Conservation (phyloP, 352 stramenopile species). For the Thraustotheca clavata region DNA sequence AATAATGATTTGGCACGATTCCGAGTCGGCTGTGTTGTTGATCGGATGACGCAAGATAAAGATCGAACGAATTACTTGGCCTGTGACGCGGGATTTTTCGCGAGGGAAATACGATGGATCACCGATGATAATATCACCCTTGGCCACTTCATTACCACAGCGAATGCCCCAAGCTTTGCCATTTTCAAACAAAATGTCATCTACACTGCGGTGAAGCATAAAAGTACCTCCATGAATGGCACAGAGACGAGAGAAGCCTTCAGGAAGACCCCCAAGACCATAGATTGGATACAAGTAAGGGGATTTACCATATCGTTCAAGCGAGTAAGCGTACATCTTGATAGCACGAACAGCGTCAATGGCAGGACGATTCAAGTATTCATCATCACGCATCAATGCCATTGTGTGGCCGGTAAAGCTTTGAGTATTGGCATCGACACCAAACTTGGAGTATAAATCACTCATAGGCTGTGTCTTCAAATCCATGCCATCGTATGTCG, state of each 20-base stretch:
- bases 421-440: constrained; percentile 95
- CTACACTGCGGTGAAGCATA: constrained; percentile 97
- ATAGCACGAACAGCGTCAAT: constrained; percentile 93
- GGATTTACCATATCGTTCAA: constrained; percentile 94
- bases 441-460: constrained; percentile 97
- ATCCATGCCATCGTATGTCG: constrained; percentile 88
- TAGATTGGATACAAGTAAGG: constrained; percentile 99
- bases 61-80: constrained; percentile 96
- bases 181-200: constrained; percentile 88
- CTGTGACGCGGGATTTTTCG: constrained; percentile 89
- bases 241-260: constrained; percentile 98
- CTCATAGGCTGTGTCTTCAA: constrained; percentile 96
- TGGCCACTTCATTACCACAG: constrained; percentile 92
- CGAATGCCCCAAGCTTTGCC: constrained; percentile 91
- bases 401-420: constrained; percentile 99
- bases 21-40: constrained; percentile 93
- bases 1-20: constrained; percentile 99
- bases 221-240: constrained; percentile 99
- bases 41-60: constrained; percentile 99
- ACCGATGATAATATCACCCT: constrained; percentile 96
- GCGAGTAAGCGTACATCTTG: constrained; percentile 97
- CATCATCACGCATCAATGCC: constrained; percentile 94
- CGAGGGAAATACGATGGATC: constrained; percentile 97
- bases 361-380: constrained; percentile 77
- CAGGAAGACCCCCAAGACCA: constrained; percentile 95